phyloP scores from a whole-genome alignment of 2,329 filamentous ascomycete species.

The Ascochyta clinopodiicola region DNA sequence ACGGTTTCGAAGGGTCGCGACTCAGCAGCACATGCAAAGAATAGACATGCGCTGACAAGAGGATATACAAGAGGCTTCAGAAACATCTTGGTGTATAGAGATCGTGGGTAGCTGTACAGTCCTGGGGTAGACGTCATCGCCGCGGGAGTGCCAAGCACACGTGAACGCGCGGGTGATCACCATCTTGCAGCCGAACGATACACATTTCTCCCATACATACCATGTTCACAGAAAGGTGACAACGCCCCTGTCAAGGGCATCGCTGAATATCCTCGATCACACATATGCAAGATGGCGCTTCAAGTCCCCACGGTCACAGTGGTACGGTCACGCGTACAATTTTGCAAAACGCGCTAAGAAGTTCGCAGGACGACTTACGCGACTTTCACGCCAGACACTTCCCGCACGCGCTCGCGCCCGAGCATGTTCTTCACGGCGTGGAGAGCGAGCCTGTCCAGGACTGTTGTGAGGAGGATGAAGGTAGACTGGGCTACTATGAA shows the following conservation, averaged over 20 bases:
- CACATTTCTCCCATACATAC: conserved; percentile 9
- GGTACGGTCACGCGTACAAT: conserved; percentile 24
- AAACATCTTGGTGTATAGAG: conserved; percentile 16
- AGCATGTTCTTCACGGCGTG: conserved; percentile 37
- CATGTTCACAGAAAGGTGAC: conserved; percentile 26
- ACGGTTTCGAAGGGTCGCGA: conserved; percentile 41
- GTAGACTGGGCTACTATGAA: conserved; percentile 80
- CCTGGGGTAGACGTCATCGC: conserved; percentile 43
- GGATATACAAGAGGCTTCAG: conserved; percentile 43
- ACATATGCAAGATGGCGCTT: conserved; percentile 24
- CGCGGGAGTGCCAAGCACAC: conserved; percentile 40
- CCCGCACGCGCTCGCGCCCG: conserved; percentile 46
- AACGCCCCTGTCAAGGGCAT: conserved; percentile 26
- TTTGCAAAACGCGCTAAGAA: conserved; percentile 18
- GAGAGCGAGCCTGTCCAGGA: conserved; percentile 13
- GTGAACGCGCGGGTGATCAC: conserved; percentile 41
- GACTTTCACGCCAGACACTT: conserved; percentile 54
- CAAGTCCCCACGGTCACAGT: conserved; percentile 42
- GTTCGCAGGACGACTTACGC: conserved; percentile 51
- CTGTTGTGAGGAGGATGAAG: conserved; percentile 60
- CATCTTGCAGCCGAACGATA: conserved; percentile 2
- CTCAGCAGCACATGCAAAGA: conserved; percentile 41
- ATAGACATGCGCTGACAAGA: conserved; percentile 37
- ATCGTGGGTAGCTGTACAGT: conserved; percentile 18
- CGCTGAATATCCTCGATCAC: background rate